phyloP scores from a whole-genome alignment of 2,329 filamentous ascomycete species.

The Cladophialophora immunda region DNA sequence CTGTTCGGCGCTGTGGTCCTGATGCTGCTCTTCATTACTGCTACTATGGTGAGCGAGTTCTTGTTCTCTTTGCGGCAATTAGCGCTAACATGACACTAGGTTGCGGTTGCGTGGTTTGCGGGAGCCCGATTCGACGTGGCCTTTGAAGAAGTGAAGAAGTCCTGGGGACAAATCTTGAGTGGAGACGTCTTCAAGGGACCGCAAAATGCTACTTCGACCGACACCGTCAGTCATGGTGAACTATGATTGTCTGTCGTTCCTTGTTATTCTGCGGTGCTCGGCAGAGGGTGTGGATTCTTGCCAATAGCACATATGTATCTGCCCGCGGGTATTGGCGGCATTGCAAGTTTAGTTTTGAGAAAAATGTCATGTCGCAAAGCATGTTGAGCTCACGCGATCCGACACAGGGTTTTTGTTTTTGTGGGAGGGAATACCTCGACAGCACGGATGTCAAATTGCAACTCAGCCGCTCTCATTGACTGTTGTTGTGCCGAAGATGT shows the following conservation, averaged over 20 bases:
- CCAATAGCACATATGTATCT: conserved; percentile 1
- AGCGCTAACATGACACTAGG: conserved; percentile 57
- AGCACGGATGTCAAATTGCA: conserved; percentile 99
- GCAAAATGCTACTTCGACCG: conserved; percentile 1
- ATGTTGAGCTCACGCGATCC: background rate
- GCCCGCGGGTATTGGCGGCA: background rate
- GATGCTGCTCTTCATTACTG: conserved; percentile 75
- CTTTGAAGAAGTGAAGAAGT: conserved; percentile 62
- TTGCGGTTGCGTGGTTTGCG: conserved; percentile 78
- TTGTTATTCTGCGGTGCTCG: background rate
- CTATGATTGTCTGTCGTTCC: conserved; percentile 19
- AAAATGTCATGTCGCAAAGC: background rate
- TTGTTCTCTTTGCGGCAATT: background rate
- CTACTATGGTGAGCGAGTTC: conserved; percentile 75
- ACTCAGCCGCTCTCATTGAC: conserved; percentile 78
- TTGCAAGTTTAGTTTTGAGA: background rate
- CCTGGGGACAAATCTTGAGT: conserved; percentile 37
- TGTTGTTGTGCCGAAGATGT: conserved; percentile 99
- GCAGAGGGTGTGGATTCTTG: conserved; percentile 20
- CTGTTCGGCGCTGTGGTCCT: conserved; percentile 72
- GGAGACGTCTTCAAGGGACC: conserved; percentile 17
- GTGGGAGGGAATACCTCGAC: background rate
- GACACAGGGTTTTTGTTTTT: background rate
- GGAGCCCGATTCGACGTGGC: conserved; percentile 84
- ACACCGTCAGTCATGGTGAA: conserved; percentile 26